Evolutionary conservation across 2,329 filamentous ascomycete species (phyloP), one percentile per base, ranked within the genome.

Genomic region (Fusarium sp.): DNA sequence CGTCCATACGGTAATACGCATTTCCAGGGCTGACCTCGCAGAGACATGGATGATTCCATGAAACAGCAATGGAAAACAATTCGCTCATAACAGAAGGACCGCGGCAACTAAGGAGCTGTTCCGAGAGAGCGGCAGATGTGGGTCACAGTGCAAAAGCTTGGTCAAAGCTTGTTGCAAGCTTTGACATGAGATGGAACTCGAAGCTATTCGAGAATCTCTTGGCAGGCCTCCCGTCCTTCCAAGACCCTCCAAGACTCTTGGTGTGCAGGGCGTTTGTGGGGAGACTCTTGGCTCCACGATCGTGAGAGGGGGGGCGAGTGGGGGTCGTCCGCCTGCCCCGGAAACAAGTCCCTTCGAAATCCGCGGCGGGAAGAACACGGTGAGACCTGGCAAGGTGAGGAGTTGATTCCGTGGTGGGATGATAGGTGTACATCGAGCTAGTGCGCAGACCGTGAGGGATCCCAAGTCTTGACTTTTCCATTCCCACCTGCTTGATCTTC

Each of bases 241-340:
- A 61, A 66, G 7, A 61, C 41, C 50, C 50, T 65, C 64, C 57
- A 61, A 66, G 7, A 61, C 64, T 66, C 64, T 66, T 66, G 64
- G 64, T 66, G 43, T 66, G 64, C 64, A 54, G 64, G 64, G 64
- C 64, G 64, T 65, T 65, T 65, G 64, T 65, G 64, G 64, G 64
- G 64, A 66, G 64, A 66, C 45, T 66, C 64, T 66, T 66, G 64
- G 64, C 64, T 66, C 64, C 64, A 66, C 64, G 64, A 66, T 66
- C 56, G 64, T 56, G 63, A 52, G 64, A 66, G 54, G 41, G 54
- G 57, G 8, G 33, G 29, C 45, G 64, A 66, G 64, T 66, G 56
- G 64, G 64, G 64, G 64, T 66, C 43, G 43, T 66, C 54, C 33
- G 29, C 33, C 35, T 64, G 27, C 37, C 62, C 62, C 50, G 37